Evolutionary conservation across 83 land plant species (phyloP), one percentile per base, ranked within the genome.

Genomic region (Picea engelmannii): DNA sequence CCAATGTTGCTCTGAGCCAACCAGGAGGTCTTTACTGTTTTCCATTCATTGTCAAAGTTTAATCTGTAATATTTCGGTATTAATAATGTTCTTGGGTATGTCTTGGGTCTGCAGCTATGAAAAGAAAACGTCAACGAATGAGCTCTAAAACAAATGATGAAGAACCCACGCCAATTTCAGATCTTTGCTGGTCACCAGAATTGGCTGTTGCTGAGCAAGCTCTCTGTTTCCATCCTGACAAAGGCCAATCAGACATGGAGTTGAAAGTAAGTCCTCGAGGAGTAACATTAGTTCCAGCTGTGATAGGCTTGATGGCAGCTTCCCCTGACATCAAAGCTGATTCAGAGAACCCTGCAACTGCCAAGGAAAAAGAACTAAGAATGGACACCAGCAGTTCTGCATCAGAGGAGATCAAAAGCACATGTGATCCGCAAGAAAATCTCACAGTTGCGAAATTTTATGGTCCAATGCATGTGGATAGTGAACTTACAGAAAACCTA

Each of bases 321-420:
- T 70, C 75, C 49, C 23, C 75, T 16, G 40, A 42, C 40, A 44
- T 70, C 18, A 70, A 38, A 38, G 49, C 18, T 35, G 18, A 40
- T 31, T 18, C 11, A 44, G 75, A 70, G 18, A 70, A 35, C 47
- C 52, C 47, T 70, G 75, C 27, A 70, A 20, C 6, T 20, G 21
- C 18, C 27, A 40, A 70, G 75, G 75, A 20, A 70, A 38, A 70
- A 70, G 31, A 17, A 17, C 18, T 1, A 1, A 18, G 9, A 70
- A 40, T 35, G 31, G 75, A 70, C 17, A 7, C 6, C 49, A 70
- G 20, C n/a, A 38, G 18, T 69, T 16, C 70, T 67, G 6, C 49
- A 70, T 70, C 75, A 70, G 40, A 35, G 75, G n/a, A 70, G 5
- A 38, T 70, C 75, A 18, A 10, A 70, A 70, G 75, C 49, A 70